Evolutionary conservation across 148 eudicot genomes (phyloP).

Genomic region (Amaranthus cruentus): DNA sequence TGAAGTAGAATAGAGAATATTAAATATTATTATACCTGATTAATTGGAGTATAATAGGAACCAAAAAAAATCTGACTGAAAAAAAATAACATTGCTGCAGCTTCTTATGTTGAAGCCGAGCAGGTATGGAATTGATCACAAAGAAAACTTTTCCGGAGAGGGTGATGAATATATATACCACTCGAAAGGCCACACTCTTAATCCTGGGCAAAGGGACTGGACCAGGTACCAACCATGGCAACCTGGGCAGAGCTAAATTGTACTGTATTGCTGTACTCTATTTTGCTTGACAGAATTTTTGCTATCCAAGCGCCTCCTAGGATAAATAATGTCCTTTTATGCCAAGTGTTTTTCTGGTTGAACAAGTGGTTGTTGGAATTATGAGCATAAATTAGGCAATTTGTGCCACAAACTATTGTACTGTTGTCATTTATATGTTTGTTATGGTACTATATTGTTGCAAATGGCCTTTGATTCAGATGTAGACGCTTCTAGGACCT

Average conservation of each 20-base stretch:
- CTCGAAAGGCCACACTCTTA: slow-evolving; percentile 86
- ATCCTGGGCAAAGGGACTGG: slow-evolving; percentile 97
- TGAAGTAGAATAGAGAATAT: not conserved
- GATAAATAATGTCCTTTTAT: slow-evolving; percentile 24
- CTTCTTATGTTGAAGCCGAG: slow-evolving; percentile 74
- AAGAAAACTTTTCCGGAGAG: slow-evolving; percentile 86
- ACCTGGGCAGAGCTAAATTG: slow-evolving; percentile 57
- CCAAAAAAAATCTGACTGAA: not conserved
- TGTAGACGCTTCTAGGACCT: too few species aligned
- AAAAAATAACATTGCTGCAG: slow-evolving; percentile 35
- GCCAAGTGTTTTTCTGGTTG: not conserved
- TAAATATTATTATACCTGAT: not conserved
- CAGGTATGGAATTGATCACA: slow-evolving; percentile 85
- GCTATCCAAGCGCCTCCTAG: not conserved
- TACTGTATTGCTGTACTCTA: not conserved
- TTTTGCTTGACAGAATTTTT: not conserved
- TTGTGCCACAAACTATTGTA: not conserved
- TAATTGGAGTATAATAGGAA: not conserved
- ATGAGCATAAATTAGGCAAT: slow-evolving; percentile 3
- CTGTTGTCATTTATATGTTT: slow-evolving; percentile 4
- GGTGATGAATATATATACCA: slow-evolving; percentile 91
- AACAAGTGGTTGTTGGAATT: slow-evolving; percentile 4
- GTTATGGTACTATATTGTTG: not conserved
- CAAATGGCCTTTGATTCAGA: not conserved
- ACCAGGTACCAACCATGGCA: slow-evolving; percentile 91